Evolutionary conservation across 345 rosid species (phyloP).

Genomic region (Conringia planisiliqua): DNA sequence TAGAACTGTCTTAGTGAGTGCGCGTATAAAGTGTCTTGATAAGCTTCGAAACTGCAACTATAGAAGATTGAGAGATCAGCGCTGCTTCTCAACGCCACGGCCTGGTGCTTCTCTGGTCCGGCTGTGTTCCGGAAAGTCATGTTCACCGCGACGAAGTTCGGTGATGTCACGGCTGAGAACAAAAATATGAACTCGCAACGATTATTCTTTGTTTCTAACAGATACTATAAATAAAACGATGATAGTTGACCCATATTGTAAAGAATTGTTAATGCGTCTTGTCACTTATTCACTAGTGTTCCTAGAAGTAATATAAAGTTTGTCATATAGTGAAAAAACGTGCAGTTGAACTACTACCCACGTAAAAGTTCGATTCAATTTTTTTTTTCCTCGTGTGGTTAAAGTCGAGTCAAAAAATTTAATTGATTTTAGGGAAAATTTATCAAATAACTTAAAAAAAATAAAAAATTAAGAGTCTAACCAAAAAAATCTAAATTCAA

Average conservation of each 20-base stretch:
- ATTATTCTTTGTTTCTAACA: neutral
- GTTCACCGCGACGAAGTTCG: constrained; percentile 77
- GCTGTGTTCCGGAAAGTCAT: constrained; percentile 87
- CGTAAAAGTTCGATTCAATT: neutral
- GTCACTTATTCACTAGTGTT: constrained; percentile 26
- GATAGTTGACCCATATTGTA: neutral
- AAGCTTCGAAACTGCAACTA: constrained; percentile 80
- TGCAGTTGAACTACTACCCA: constrained; percentile 19
- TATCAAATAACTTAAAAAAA: no score
- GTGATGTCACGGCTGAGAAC: constrained; percentile 64
- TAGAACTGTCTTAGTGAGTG: constrained; percentile 84
- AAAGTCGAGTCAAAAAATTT: neutral
- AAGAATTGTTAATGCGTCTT: constrained; percentile 20
- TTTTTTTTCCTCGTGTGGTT: neutral
- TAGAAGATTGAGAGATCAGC: constrained; percentile 79
- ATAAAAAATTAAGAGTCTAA: no score
- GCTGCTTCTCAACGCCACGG: constrained; percentile 71
- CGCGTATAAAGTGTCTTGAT: constrained; percentile 78
- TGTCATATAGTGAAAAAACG: constrained; percentile 25
- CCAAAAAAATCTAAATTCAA: no score
- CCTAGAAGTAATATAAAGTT: constrained; percentile 29
- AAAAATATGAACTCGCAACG: neutral
- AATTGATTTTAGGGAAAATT: no score
- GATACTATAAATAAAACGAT: neutral
- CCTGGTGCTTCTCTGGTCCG: constrained; percentile 80